Evolutionary conservation across 805 yeast species (phyloP).

Genomic region (Maudiozyma bulderi): DNA sequence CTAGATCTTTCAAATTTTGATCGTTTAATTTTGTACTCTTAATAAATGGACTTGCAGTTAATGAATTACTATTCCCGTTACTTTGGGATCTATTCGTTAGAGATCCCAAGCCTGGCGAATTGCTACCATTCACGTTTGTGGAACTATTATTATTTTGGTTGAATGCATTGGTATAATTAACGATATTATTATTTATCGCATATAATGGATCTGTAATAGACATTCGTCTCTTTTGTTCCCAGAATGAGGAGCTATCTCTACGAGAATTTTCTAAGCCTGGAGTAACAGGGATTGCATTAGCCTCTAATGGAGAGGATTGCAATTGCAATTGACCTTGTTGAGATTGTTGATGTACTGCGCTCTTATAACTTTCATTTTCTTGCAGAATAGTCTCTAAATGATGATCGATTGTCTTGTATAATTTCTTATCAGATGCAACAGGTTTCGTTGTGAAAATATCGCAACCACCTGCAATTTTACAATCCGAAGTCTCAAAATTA

Average conservation of each 20-base stretch:
- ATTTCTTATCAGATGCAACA: conserved; percentile 78
- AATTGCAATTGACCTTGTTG: neutral
- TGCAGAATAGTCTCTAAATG: conserved; percentile 50
- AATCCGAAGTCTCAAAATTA: conserved; percentile 65
- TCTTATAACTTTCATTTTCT: conserved; percentile 30
- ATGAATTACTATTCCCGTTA: neutral
- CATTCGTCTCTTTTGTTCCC: conserved; percentile 35
- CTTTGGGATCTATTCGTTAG: neutral
- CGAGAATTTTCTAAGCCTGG: conserved; percentile 4
- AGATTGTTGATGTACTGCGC: conserved; percentile 21
- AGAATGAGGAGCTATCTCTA: conserved; percentile 26
- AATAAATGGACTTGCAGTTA: neutral
- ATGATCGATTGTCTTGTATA: conserved; percentile 78
- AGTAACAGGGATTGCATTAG: conserved; percentile 7
- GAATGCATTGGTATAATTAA: conserved; percentile 2
- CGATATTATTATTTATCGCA: neutral
- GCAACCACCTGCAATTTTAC: conserved; percentile 77
- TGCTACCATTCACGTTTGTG: neutral
- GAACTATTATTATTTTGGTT: conserved; percentile 1
- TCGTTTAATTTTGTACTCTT: conserved; percentile 27
- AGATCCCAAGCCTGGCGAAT: neutral
- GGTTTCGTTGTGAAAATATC: conserved; percentile 93
- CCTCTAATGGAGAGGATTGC: conserved; percentile 1
- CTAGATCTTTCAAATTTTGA: conserved; percentile 28
- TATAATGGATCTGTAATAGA: conserved; percentile 22